These are phyloP conservation scores for Skeletonema menzelii DNA, from an alignment of 108 stramenopile genomes.

Conservation along the genomic window DNA sequence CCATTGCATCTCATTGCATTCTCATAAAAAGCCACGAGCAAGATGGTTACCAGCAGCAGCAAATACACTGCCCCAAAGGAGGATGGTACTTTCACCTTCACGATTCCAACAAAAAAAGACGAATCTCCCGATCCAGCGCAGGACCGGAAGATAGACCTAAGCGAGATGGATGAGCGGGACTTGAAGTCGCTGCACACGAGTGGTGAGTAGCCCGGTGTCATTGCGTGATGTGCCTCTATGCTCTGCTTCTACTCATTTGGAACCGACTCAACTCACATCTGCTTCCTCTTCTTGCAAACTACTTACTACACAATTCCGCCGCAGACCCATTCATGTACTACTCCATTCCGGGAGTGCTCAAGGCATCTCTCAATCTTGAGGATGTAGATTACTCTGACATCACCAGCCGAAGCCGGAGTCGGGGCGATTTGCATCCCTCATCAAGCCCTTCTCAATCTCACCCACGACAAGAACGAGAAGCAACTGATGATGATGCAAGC, in stretches of 20 bases:
- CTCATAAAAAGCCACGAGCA: too few relatives aligned
- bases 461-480: not conserved
- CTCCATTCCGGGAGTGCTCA: not conserved
- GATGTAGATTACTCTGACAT: not conserved
- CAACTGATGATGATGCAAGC: not conserved
- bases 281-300: not conserved
- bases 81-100: not conserved
- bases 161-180: not conserved
- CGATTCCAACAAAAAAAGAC: not conserved
- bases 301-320: not conserved
- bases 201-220: not conserved
- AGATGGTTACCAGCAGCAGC: not conserved
- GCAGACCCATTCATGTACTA: constrained; percentile 2
- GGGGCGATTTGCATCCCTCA: not conserved
- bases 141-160: not conserved
- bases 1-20: too few relatives aligned
- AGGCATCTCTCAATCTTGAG: not conserved
- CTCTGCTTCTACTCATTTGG: not conserved
- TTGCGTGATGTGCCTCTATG: too few relatives aligned
- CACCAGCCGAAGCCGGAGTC: not conserved
- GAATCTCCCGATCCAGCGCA: not conserved
- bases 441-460: not conserved
- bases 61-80: not conserved
- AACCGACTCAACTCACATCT: not conserved
- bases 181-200: not conserved